phyloP scores from a whole-genome alignment of 139 green algal species.

The Chlorella sp. region DNA sequence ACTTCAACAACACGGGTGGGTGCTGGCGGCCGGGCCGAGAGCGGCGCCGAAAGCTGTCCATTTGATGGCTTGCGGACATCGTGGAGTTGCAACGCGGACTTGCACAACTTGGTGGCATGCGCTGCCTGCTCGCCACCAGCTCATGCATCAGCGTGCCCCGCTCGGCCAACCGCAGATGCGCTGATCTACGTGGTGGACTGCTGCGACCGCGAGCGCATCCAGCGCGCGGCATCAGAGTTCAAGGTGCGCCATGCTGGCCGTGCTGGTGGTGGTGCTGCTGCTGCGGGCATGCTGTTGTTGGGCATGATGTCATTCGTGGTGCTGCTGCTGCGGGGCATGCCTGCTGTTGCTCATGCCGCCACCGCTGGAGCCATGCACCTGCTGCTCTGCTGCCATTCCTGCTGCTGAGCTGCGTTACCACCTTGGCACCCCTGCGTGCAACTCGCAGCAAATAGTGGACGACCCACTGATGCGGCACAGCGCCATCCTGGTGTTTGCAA shows the following conservation, averaged over 20 bases:
- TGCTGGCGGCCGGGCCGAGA: no score
- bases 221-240: constrained; percentile 86
- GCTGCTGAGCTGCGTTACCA: neutral
- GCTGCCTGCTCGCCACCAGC: no score
- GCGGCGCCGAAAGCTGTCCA: no score
- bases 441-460: constrained; percentile 81
- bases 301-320: neutral
- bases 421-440: neutral
- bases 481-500: constrained; percentile 98
- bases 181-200: constrained; percentile 99
- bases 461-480: constrained; percentile 94
- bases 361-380: neutral
- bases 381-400: neutral
- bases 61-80: no score
- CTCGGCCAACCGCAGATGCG: constrained; percentile 68
- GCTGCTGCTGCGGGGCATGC: neutral
- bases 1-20: constrained; percentile 87
- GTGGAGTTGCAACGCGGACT: no score
- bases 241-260: constrained; percentile 53
- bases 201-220: constrained; percentile 92
- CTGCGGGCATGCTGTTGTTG: neutral
- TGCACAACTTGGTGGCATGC: no score
- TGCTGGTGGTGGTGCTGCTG: neutral
- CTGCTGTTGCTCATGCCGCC: neutral
- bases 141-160: no score